Conservation (phyloP, 768 basidiomycete genomes). For the Austroboletus eburneus region DNA sequence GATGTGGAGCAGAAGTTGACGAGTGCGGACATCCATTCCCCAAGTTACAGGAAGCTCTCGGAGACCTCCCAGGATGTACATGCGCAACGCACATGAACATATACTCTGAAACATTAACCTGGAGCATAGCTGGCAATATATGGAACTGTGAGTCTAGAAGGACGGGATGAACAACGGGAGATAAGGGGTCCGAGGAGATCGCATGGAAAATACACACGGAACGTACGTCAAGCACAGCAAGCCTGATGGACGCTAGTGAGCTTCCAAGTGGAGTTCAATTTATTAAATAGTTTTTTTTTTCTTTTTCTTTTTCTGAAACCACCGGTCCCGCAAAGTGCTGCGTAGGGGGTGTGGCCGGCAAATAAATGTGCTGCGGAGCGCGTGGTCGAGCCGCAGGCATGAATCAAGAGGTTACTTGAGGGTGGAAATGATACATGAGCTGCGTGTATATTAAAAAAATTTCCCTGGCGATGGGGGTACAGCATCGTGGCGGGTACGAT, state of each 20-base stretch:
- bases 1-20: constrained; percentile 2
- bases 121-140: constrained; percentile 16
- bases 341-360: constrained; percentile 2
- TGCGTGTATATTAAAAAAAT: too few species aligned
- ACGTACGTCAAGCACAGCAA: constrained; percentile 17
- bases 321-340: constrained; percentile 20
- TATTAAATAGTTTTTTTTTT: constrained; percentile 1
- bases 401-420: not conserved
- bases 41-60: not conserved
- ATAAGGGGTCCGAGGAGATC: constrained; percentile 24
- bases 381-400: constrained; percentile 12
- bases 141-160: not conserved
- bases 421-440: not conserved
- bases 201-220: not conserved
- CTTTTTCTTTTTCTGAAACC: constrained; percentile 8
- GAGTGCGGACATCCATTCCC: not conserved
- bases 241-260: not conserved
- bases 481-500: too few species aligned
- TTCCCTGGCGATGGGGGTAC: too few species aligned
- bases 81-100: constrained; percentile 2
- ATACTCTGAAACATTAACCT: constrained; percentile 13
- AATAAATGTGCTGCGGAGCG: constrained; percentile 13
- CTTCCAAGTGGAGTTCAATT: too few species aligned
- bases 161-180: constrained; percentile 3
- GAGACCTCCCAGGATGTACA: constrained; percentile 2